Percentiles rank a stretch among this genome's conserved stretches.
Conservation (phyloP, 805 yeast species). For the Torulaspora gathmanii region DNA sequence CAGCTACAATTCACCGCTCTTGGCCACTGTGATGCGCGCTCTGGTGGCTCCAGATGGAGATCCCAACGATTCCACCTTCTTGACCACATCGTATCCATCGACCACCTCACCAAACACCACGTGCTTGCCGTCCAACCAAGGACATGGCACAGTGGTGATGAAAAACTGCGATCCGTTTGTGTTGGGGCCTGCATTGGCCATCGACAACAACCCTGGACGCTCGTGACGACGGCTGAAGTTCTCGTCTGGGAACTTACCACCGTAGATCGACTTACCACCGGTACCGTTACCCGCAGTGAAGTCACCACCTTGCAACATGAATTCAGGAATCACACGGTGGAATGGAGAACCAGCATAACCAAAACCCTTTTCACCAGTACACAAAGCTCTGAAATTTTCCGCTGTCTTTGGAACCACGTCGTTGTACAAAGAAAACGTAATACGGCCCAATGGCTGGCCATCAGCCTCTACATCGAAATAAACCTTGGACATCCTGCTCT, state of each 20-base stretch:
- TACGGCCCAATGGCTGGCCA: constrained; percentile 74
- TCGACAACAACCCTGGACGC: constrained; percentile 78
- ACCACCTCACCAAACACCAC: constrained; percentile 91
- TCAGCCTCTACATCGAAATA: constrained; percentile 78
- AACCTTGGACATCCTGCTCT: constrained; percentile 55
- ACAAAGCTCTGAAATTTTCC: constrained; percentile 90
- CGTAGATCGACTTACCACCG: constrained; percentile 92
- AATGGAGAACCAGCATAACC: constrained; percentile 87
- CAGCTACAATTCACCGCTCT: constrained; percentile 41
- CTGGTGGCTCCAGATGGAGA: constrained; percentile 68
- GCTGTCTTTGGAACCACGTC: constrained; percentile 93
- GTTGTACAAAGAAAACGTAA: constrained; percentile 82
- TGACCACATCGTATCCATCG: constrained; percentile 80
- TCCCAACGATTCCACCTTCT: constrained; percentile 77
- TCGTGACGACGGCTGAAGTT: constrained; percentile 70
- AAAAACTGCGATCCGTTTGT: constrained; percentile 98
- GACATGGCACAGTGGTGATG: constrained; percentile 82
- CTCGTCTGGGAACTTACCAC: constrained; percentile 70
- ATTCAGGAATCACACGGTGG: constrained; percentile 97
- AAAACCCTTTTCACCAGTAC: constrained; percentile 94
- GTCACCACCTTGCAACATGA: constrained; percentile 98
- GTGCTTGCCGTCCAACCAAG: constrained; percentile 92
- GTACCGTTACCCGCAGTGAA: constrained; percentile 92
- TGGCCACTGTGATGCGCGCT: constrained; percentile 60
- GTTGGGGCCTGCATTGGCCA: constrained; percentile 99